Evolutionary conservation across 805 yeast genomes (phyloP).

Genomic region (Candida namnaoensis): DNA sequence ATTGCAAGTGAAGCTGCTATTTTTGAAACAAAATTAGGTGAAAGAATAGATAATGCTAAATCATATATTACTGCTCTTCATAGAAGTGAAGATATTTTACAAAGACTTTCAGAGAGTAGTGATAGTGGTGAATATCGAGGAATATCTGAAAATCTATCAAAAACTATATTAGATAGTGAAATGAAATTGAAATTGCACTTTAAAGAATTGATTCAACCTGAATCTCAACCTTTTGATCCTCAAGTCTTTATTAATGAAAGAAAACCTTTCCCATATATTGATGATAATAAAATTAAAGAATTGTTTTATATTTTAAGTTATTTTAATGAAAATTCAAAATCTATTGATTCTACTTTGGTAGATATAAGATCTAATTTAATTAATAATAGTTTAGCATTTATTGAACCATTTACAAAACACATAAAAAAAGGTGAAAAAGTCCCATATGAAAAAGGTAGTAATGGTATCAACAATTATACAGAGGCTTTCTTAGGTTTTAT

Average conservation of each 20-base stretch:
- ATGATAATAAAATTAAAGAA: conserved; percentile 26
- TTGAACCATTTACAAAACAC: conserved; percentile 38
- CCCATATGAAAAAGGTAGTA: conserved; percentile 54
- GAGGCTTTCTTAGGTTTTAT: conserved; percentile 41
- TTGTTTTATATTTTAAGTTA: conserved; percentile 34
- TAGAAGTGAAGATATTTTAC: conserved; percentile 36
- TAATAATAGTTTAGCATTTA: conserved; percentile 31
- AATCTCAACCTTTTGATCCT: conserved; percentile 36
- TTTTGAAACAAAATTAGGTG: conserved; percentile 26
- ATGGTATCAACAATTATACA: conserved; percentile 46
- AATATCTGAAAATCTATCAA: conserved; percentile 49
- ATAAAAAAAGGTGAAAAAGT: conserved; percentile 26
- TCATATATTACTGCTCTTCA: conserved; percentile 30
- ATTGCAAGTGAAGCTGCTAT: conserved; percentile 35
- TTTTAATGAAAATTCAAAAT: conserved; percentile 27
- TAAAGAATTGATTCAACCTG: conserved; percentile 30
- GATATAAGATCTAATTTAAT: conserved; percentile 34
- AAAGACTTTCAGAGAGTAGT: conserved; percentile 26
- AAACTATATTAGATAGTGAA: conserved; percentile 49
- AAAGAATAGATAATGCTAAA: conserved; percentile 22
- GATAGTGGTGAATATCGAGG: conserved; percentile 49
- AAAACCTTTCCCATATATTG: conserved; percentile 31
- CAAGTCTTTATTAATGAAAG: conserved; percentile 28
- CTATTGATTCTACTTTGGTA: conserved; percentile 24
- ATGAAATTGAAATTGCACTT: conserved; percentile 42